Evolutionary conservation across 352 stramenopile genomes (phyloP).

Genomic region (Phytophthora fragariae): DNA sequence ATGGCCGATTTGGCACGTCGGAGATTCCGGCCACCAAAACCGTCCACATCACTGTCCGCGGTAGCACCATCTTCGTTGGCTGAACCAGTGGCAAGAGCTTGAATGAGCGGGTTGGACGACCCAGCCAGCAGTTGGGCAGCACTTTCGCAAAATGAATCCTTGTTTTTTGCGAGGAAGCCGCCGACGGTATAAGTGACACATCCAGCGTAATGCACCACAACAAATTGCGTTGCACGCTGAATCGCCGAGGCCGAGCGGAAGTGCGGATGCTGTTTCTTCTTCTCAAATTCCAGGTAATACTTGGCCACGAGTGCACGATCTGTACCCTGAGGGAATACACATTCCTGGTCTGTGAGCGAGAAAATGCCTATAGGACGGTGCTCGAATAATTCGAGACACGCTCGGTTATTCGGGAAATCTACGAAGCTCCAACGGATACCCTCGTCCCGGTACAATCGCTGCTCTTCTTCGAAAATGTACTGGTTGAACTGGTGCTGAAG

Average conservation of each 20-base stretch:
- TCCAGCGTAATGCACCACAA: slow-evolving; percentile 89
- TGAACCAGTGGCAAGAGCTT: slow-evolving; percentile 51
- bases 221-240: slow-evolving; percentile 77
- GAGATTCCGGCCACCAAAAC: slow-evolving; percentile 29
- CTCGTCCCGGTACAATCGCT: slow-evolving; percentile 80
- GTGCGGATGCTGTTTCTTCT: slow-evolving; percentile 61
- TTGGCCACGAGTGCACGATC: slow-evolving; percentile 82
- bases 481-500: slow-evolving; percentile 91
- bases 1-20: slow-evolving; percentile 70
- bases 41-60: slow-evolving; percentile 21
- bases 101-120: slow-evolving; percentile 70
- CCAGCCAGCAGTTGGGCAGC: slow-evolving; percentile 59
- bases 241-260: slow-evolving; percentile 58
- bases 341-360: slow-evolving; percentile 85
- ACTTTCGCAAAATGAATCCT: slow-evolving; percentile 87
- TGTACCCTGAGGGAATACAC: slow-evolving; percentile 78
- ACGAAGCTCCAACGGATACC: slow-evolving; percentile 80
- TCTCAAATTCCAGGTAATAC: slow-evolving; percentile 78
- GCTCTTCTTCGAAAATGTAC: slow-evolving; percentile 94
- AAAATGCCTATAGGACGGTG: slow-evolving; percentile 81
- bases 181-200: slow-evolving; percentile 81
- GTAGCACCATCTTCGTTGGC: slow-evolving; percentile 11
- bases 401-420: slow-evolving; percentile 82
- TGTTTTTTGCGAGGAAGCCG: slow-evolving; percentile 92
- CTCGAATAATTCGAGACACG: slow-evolving; percentile 86